phyloP scores from a whole-genome alignment of 768 basidiomycete species.

The Chalciporus piperatus region DNA sequence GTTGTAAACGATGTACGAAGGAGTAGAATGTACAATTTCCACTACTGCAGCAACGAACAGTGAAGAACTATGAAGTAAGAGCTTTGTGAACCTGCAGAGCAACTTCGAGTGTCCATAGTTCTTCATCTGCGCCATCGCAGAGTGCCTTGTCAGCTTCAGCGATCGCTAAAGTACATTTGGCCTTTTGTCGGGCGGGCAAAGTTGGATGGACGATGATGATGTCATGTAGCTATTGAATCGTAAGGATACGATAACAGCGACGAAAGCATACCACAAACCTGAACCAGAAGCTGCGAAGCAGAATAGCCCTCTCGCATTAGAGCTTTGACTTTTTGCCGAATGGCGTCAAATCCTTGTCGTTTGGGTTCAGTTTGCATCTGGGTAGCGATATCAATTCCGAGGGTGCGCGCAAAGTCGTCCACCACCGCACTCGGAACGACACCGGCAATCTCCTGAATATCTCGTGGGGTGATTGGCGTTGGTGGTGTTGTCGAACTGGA shows the following conservation, averaged over 20 bases:
- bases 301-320: slow-evolving; percentile 90
- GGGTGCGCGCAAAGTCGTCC: slow-evolving; percentile 57
- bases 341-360: slow-evolving; percentile 49
- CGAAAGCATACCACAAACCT: slow-evolving; percentile 51
- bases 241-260: slow-evolving; percentile 8
- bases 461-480: slow-evolving; percentile 65
- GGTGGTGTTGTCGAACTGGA: slow-evolving; percentile 73
- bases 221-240: slow-evolving; percentile 74
- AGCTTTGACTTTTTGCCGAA: slow-evolving; percentile 70
- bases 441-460: slow-evolving; percentile 96
- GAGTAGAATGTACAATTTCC: background rate
- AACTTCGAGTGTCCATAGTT: slow-evolving; percentile 89
- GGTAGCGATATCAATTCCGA: slow-evolving; percentile 67
- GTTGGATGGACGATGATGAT: slow-evolving; percentile 80
- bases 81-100: slow-evolving; percentile 76
- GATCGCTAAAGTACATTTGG: slow-evolving; percentile 74
- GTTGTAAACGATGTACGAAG: slow-evolving; percentile 3
- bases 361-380: slow-evolving; percentile 42
- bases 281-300: slow-evolving; percentile 81
- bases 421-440: slow-evolving; percentile 82
- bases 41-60: background rate
- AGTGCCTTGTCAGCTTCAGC: slow-evolving; percentile 96
- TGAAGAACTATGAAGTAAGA: slow-evolving; percentile 27
- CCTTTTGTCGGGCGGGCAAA: slow-evolving; percentile 77
- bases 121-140: slow-evolving; percentile 96